Evolutionary conservation across 2,329 filamentous ascomycete species (phyloP).

Genomic region (Apiospora koreana): DNA sequence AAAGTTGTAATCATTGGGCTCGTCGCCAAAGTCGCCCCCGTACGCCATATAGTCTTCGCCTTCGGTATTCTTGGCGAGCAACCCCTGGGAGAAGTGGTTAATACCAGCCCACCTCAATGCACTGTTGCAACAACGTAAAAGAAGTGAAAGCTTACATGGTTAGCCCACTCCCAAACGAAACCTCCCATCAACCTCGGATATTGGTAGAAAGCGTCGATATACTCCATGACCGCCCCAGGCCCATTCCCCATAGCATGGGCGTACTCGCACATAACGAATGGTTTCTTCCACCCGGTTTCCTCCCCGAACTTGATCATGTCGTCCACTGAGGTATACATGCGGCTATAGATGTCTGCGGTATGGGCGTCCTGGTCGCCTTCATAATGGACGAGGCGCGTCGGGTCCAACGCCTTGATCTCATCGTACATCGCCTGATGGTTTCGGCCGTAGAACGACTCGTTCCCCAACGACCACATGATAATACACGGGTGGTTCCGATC

Average conservation of each 20-base stretch:
- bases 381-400: constrained; percentile 63
- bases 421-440: constrained; percentile 71
- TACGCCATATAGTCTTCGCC: constrained; percentile 55
- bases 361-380: constrained; percentile 61
- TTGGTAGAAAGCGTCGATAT: constrained; percentile 64
- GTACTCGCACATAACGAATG: constrained; percentile 58
- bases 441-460: constrained; percentile 69
- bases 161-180: constrained; percentile 66
- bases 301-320: constrained; percentile 41
- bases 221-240: constrained; percentile 67
- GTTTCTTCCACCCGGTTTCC: constrained; percentile 50
- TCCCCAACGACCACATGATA: constrained; percentile 72
- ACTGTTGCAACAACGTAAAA: neutral
- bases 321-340: constrained; percentile 63
- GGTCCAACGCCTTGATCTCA: constrained; percentile 58
- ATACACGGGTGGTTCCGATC: constrained; percentile 63
- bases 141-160: constrained; percentile 44
- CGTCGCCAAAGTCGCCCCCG: constrained; percentile 63
- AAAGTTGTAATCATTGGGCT: constrained; percentile 61
- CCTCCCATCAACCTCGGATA: constrained; percentile 63
- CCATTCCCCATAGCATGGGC: constrained; percentile 72
- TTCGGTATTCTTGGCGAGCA: constrained; percentile 44
- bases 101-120: neutral
- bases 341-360: constrained; percentile 63
- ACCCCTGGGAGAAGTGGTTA: constrained; percentile 29